These are phyloP conservation scores for Kodamaea anthophila DNA, from an alignment of 1,139 yeast genomes.

Conservation along the genomic window DNA sequence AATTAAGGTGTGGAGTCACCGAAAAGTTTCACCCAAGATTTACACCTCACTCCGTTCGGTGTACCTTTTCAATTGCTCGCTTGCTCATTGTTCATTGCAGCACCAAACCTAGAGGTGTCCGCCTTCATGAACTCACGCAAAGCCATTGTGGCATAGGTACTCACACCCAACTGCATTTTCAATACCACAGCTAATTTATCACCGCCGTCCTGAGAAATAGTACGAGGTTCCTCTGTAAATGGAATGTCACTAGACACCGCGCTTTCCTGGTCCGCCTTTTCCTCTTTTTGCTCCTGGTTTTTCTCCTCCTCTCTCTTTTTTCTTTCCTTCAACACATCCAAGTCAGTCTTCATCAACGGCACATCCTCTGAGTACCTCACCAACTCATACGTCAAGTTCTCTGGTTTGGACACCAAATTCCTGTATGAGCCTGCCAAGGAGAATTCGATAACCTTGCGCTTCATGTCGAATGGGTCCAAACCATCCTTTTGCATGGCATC, in stretches of 20 bases:
- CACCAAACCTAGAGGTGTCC: slow-evolving; percentile 59
- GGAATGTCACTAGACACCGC: slow-evolving; percentile 10
- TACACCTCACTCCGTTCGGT: too few species aligned
- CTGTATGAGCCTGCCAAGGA: slow-evolving; percentile 91
- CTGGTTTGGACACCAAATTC: slow-evolving; percentile 63
- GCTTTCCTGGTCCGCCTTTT: slow-evolving; percentile 6
- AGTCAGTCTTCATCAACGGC: slow-evolving; percentile 75
- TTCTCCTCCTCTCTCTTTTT: slow-evolving; percentile 5
- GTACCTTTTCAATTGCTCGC: neutral
- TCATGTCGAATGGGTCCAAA: slow-evolving; percentile 80
- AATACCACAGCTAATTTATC: slow-evolving; percentile 64
- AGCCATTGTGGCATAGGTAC: slow-evolving; percentile 98
- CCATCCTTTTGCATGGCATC: slow-evolving; percentile 75
- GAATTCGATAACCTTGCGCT: slow-evolving; percentile 78
- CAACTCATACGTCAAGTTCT: slow-evolving; percentile 54
- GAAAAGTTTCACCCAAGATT: too few species aligned
- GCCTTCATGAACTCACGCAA: slow-evolving; percentile 83
- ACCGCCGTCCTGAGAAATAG: slow-evolving; percentile 24
- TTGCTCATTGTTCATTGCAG: slow-evolving; percentile 10
- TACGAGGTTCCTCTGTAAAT: slow-evolving; percentile 23
- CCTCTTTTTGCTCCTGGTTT: slow-evolving; percentile 10
- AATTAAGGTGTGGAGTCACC: too few species aligned
- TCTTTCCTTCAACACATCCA: slow-evolving; percentile 53
- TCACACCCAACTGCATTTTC: slow-evolving; percentile 72
- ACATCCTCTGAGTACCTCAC: slow-evolving; percentile 59